Base-by-base conservation (phyloP, 2,329 filamentous ascomycete genomes). In the Corynespora cassiicola region DNA sequence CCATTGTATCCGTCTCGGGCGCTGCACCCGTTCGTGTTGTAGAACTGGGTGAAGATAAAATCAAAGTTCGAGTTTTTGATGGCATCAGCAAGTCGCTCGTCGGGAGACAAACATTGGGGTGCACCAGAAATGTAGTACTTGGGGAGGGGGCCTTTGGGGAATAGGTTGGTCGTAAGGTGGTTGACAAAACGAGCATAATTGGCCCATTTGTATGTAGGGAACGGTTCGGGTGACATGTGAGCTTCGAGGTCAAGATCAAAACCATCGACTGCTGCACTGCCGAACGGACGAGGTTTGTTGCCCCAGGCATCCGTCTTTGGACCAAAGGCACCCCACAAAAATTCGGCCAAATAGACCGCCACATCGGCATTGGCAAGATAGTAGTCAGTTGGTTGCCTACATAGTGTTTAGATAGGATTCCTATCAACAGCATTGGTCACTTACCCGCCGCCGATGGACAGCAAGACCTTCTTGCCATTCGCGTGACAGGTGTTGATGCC, bases 41-140 rank as follows among this genome's bases (percentile, higher is more conserved):
- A 81, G 61, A 78, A 80, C 45, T 80, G 78, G 22, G 78, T 67
- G 63, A 75, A 80, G 46, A 81, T 52, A 50, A 77, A 79, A 54
- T 81, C 78, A 50, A 80, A 78, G 7, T 47, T 44, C 7, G 75
- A 64, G 21, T 65, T 65, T 11, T 42, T 29, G 37, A 81, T 77
- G 6, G 75, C 72, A 23, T 67, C 35, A n/a, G 61, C 56, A 16
- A 80, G 67, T 58, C 57, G 71, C 15, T 52, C 49, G 49, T 81
- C 78, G 2, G 76, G 75, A 15, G 74, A 56, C 7, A 64, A 31
- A 47, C 78, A 80, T 50, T 80, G 77, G n/a, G 78, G 78, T 3
- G 78, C 75, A 12, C 65, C 75, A 5, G 76, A 77, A 47, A 80
- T 73, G 46, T 77, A 80, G 64, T 72, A 81, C 37, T 32, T 16